These are phyloP conservation scores for Cercospora berteroae DNA, from an alignment of 2,329 filamentous ascomycete genomes.

Conservation along the genomic window DNA sequence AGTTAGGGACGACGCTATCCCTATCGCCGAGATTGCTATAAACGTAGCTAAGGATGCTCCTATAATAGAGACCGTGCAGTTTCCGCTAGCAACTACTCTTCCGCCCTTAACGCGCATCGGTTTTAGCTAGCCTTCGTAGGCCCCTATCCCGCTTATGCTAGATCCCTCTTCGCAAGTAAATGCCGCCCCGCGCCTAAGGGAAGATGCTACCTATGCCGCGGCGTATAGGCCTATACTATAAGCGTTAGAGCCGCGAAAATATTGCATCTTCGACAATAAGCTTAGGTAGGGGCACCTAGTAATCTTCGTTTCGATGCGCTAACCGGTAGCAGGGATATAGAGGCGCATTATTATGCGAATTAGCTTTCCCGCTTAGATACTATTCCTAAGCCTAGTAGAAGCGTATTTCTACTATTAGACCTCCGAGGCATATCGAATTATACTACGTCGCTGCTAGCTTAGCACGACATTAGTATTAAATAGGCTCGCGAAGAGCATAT, in stretches of 20 bases:
- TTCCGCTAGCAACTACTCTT: background rate
- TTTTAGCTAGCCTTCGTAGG: background rate
- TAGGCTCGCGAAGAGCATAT: background rate
- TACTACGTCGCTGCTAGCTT: background rate
- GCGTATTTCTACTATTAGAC: background rate
- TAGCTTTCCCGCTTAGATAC: background rate
- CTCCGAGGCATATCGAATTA: background rate
- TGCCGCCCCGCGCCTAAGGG: background rate
- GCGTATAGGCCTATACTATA: background rate
- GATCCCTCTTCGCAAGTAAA: background rate
- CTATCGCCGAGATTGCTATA: background rate
- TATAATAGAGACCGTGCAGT: background rate
- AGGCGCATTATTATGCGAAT: background rate
- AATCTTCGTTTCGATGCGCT: background rate
- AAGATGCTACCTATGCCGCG: background rate
- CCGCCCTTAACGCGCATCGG: background rate
- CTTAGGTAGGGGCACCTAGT: background rate
- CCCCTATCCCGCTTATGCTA: background rate
- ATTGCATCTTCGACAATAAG: background rate
- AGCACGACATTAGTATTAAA: background rate
- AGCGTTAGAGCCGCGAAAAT: background rate
- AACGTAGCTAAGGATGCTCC: background rate
- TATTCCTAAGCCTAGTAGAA: background rate
- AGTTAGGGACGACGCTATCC: background rate
- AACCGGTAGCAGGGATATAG: background rate